phyloP scores from a whole-genome alignment of 345 rosid genomes.

The Lepidium africanum region DNA sequence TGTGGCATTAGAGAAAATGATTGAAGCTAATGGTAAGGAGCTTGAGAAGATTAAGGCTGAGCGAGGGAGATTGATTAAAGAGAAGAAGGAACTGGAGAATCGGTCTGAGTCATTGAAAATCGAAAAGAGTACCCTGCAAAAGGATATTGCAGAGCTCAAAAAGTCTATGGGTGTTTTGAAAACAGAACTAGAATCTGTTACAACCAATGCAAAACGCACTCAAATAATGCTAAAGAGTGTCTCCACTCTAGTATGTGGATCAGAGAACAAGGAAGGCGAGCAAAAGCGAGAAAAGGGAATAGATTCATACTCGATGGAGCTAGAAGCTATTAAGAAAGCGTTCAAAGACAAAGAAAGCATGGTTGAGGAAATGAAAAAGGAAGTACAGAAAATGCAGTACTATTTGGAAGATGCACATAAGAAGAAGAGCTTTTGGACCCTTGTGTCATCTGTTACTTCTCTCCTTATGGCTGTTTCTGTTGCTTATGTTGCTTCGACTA shows the following conservation, averaged over 20 bases:
- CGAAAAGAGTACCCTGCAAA: slow-evolving; percentile 40
- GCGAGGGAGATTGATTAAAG: slow-evolving; percentile 30
- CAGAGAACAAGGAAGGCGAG: slow-evolving; percentile 21
- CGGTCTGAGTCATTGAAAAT: slow-evolving; percentile 26
- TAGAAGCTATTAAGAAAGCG: slow-evolving; percentile 54
- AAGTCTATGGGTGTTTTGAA: slow-evolving; percentile 29
- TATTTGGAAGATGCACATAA: slow-evolving; percentile 45
- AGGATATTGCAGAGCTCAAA: slow-evolving; percentile 41
- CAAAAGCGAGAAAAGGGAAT: slow-evolving; percentile 30
- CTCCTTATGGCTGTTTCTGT: slow-evolving; percentile 53
- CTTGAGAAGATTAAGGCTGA: slow-evolving; percentile 32
- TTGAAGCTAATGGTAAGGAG: slow-evolving; percentile 30
- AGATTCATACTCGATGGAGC: slow-evolving; percentile 34
- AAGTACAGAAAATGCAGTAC: slow-evolving; percentile 42
- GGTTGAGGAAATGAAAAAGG: slow-evolving; percentile 53
- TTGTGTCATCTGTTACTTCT: slow-evolving; percentile 67
- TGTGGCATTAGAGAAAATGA: slow-evolving; percentile 37
- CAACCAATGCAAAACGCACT: slow-evolving; percentile 30
- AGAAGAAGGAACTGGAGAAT: slow-evolving; percentile 38
- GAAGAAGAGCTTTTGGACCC: slow-evolving; percentile 59
- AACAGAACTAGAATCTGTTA: slow-evolving; percentile 39
- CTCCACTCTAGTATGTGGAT: slow-evolving; percentile 34
- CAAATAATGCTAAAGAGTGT: slow-evolving; percentile 47
- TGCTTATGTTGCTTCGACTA: slow-evolving; percentile 50
- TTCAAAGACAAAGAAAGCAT: slow-evolving; percentile 47